phyloP scores from a whole-genome alignment of 2,329 filamentous ascomycete species.

The Trichoderma sp. region DNA sequence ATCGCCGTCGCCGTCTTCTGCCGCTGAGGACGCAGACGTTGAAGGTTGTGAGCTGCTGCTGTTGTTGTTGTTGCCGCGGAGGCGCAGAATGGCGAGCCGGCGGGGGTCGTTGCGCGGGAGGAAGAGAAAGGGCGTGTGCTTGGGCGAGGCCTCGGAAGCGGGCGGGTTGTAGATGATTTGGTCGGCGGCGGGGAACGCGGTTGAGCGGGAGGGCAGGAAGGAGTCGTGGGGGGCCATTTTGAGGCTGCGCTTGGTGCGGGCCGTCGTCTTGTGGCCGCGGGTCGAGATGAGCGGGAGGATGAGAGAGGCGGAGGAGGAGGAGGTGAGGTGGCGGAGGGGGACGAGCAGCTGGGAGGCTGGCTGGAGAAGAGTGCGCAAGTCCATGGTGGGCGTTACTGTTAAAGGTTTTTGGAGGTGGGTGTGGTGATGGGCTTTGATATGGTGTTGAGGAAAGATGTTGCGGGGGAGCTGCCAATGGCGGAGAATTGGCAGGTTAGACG shows the following conservation, averaged over 20 bases:
- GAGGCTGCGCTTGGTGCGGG: slow-evolving; percentile 59
- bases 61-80: slow-evolving; percentile 41
- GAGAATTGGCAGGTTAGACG: neutral
- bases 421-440: neutral
- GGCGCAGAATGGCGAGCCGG: slow-evolving; percentile 50
- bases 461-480: neutral
- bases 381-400: slow-evolving; percentile 36
- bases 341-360: slow-evolving; percentile 42
- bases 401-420: neutral
- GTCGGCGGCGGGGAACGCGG: slow-evolving; percentile 39
- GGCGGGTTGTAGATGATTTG: slow-evolving; percentile 62
- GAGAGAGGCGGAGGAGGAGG: too few species aligned
- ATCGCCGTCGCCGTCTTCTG: slow-evolving; percentile 25
- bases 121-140: slow-evolving; percentile 68
- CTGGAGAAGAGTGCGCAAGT: slow-evolving; percentile 42
- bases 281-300: slow-evolving; percentile 35
- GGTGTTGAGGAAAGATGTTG: neutral
- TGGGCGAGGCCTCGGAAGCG: slow-evolving; percentile 57
- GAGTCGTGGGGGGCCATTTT: slow-evolving; percentile 64
- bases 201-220: slow-evolving; percentile 51
- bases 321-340: slow-evolving; percentile 32
- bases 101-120: slow-evolving; percentile 60
- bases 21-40: too few species aligned
- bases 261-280: slow-evolving; percentile 54
- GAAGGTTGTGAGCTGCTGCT: neutral